Conservation (phyloP, 1,284 basidiomycete species). For the Caloboletus firmus region DNA sequence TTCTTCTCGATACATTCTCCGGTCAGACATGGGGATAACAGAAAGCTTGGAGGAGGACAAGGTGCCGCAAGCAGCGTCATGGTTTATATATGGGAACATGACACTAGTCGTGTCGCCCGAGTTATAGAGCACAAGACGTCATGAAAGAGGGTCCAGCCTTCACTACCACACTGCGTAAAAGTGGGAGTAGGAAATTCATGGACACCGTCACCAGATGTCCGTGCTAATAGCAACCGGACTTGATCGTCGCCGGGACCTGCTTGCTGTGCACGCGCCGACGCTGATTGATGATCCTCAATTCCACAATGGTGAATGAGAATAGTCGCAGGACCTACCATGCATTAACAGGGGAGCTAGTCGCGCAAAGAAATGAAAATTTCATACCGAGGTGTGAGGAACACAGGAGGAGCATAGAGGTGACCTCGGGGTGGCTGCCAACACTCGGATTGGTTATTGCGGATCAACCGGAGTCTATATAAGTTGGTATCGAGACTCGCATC, state of each 20-base stretch:
- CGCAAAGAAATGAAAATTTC: slow-evolving; percentile 20
- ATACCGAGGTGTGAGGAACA: slow-evolving; percentile 24
- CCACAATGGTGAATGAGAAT: slow-evolving; percentile 8
- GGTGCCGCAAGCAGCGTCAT: slow-evolving; percentile 4
- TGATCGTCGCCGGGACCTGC: slow-evolving; percentile 33
- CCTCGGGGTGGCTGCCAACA: slow-evolving; percentile 8
- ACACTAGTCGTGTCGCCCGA: slow-evolving; percentile 22
- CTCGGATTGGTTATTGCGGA: slow-evolving; percentile 28
- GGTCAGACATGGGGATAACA: slow-evolving; percentile 41
- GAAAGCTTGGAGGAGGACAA: slow-evolving; percentile 10
- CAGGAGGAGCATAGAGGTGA: slow-evolving; percentile 9
- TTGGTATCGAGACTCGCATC: slow-evolving; percentile 13
- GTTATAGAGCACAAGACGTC: slow-evolving; percentile 14
- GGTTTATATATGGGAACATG: slow-evolving; percentile 32
- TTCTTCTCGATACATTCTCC: slow-evolving; percentile 39
- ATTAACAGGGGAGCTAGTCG: slow-evolving; percentile 11
- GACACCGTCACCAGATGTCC: slow-evolving; percentile 34
- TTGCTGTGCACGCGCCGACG: slow-evolving; percentile 37
- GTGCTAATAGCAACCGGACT: slow-evolving; percentile 29
- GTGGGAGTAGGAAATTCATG: slow-evolving; percentile 22
- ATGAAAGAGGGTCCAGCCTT: slow-evolving; percentile 33
- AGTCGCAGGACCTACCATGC: slow-evolving; percentile 13
- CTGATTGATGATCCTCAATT: slow-evolving; percentile 33
- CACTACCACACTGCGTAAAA: slow-evolving; percentile 24
- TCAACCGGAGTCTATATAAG: slow-evolving; percentile 24